A percentile compares a stretch with the other conserved stretches of the same genome.
phyloP scores from a whole-genome alignment of 768 basidiomycete species.

The Favolaschia claudopus region DNA sequence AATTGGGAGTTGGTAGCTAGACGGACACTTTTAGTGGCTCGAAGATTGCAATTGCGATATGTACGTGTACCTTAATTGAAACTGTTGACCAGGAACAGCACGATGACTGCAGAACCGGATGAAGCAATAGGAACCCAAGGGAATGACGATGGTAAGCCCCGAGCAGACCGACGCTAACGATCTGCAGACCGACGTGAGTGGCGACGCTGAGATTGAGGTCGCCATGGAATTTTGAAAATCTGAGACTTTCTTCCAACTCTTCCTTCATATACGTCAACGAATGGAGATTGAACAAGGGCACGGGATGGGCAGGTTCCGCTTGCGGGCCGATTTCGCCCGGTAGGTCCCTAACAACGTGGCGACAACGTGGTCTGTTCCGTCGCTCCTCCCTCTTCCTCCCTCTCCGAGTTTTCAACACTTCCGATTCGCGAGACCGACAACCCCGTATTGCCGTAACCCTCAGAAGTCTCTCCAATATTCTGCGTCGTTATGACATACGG shows the following conservation, averaged over 20 bases:
- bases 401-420: conserved; percentile 9
- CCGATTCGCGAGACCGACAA: conserved; percentile 31
- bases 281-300: conserved; percentile 12
- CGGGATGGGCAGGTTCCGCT: neutral
- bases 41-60: conserved; percentile 9
- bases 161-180: conserved; percentile 13
- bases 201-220: neutral
- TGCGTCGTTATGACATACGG: conserved; percentile 17
- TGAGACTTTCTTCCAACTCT: neutral
- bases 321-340: conserved; percentile 37
- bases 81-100: neutral
- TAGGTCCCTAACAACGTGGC: conserved; percentile 45
- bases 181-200: neutral
- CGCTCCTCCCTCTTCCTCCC: conserved; percentile 18
- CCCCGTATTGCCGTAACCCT: conserved; percentile 26
- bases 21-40: conserved; percentile 12
- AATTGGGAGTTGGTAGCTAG: neutral
- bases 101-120: neutral
- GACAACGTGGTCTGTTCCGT: conserved; percentile 50
- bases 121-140: conserved; percentile 7
- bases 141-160: neutral
- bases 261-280: conserved; percentile 16
- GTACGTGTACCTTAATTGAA: neutral
- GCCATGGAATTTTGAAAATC: conserved; percentile 13
- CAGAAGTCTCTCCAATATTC: neutral